Evolutionary conservation across 2,329 filamentous ascomycete species (phyloP).

Genomic region (Boeremia exigua): DNA sequence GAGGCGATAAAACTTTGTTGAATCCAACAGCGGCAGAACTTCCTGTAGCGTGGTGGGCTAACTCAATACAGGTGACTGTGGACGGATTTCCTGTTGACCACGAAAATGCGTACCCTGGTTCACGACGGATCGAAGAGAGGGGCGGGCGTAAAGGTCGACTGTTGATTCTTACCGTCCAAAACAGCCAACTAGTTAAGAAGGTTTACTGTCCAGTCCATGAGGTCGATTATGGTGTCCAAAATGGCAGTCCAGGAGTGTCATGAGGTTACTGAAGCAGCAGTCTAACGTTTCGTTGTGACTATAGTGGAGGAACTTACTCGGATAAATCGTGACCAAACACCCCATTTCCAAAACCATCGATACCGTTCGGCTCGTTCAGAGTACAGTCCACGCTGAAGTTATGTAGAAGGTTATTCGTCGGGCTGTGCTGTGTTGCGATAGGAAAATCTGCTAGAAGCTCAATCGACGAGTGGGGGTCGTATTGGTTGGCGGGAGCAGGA

Average conservation of each 20-base stretch:
- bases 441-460: not conserved
- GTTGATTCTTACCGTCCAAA: not conserved
- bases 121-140: too few relatives aligned
- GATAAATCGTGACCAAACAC: not conserved
- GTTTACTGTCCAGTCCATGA: not conserved
- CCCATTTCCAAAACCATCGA: not conserved
- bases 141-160: too few relatives aligned
- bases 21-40: too few relatives aligned
- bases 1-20: too few relatives aligned
- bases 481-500: not conserved
- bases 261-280: not conserved
- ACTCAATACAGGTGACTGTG: too few relatives aligned
- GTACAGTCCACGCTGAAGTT: not conserved
- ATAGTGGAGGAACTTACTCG: not conserved
- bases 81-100: too few relatives aligned
- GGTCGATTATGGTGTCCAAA: not conserved
- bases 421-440: not conserved
- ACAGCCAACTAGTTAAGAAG: not conserved
- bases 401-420: not conserved
- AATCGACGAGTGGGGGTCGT: not conserved
- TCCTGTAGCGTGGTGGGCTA: too few relatives aligned
- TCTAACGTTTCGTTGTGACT: not conserved
- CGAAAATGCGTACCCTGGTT: too few relatives aligned
- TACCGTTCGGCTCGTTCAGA: not conserved
- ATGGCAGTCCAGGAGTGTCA: not conserved